Percentiles rank a stretch among this genome's conserved stretches.
Evolutionary conservation across 371 early-diverging fungal species (phyloP).

Genomic region (Amoeboaphelidium protococcarum): DNA sequence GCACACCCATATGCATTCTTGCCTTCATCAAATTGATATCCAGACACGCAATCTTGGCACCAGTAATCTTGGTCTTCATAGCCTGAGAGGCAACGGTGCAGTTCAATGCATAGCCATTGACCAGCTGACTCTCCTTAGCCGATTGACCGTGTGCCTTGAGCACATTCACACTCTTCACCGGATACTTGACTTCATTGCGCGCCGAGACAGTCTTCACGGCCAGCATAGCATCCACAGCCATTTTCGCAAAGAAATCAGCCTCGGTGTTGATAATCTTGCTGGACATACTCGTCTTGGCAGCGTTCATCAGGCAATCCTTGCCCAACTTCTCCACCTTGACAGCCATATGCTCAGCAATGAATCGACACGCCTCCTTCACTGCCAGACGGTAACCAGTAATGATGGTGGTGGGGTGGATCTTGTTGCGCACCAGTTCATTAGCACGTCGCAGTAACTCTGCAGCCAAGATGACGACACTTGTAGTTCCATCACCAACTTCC

Average conservation of each 20-base stretch:
- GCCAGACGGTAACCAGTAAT: constrained; percentile 95
- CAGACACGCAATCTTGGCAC: constrained; percentile 93
- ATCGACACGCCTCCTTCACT: constrained; percentile 93
- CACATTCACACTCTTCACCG: constrained; percentile 93
- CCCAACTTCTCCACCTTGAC: constrained; percentile 76
- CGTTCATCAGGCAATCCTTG: constrained; percentile 73
- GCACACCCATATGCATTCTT: constrained; percentile 94
- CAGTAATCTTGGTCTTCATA: constrained; percentile 61
- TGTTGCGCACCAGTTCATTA: constrained; percentile 86
- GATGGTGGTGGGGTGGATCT: constrained; percentile 95
- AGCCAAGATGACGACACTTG: constrained; percentile 98
- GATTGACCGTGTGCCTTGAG: constrained; percentile 96
- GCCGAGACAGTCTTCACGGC: constrained; percentile 66
- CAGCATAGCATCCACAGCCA: constrained; percentile 83
- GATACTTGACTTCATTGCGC: constrained; percentile 76
- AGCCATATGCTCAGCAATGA: constrained; percentile 87
- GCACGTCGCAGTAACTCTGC: constrained; percentile 90
- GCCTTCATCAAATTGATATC: constrained; percentile 98
- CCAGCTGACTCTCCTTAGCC: constrained; percentile 65
- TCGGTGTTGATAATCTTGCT: constrained; percentile 93
- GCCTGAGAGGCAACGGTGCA: constrained; percentile 86
- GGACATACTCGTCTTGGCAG: constrained; percentile 95
- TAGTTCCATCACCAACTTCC: constrained; percentile 99
- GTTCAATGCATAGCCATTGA: constrained; percentile 96
- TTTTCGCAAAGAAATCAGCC: constrained; percentile 79